Base-by-base conservation (phyloP, 352 stramenopile genomes). In the Globisporangium carolinianum region DNA sequence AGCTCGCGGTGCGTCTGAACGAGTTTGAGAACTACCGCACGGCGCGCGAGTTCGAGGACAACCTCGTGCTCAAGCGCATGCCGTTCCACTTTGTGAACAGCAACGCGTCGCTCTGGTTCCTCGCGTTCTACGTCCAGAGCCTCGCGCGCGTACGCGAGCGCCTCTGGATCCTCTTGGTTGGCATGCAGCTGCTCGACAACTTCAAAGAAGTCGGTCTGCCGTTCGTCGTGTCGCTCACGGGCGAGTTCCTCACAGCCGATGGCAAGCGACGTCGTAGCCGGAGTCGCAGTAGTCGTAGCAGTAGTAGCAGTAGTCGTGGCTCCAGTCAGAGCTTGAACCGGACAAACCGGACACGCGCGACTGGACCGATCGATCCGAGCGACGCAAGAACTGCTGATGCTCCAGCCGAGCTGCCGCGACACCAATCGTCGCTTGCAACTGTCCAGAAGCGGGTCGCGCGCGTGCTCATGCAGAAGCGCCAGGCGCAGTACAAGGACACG, bases 1-100 rank as follows among this genome's bases (percentile, higher is more conserved):
- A 73, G n/a, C 66, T 86, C 15, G 78, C 78, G 0, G 65, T 67
- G 15, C 72, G 69, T n/a, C 74, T 89, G n/a, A 89, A 80, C 24
- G 69, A 83, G 18, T 83, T 83, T 53, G 78, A 89, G 49, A 89
- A 89, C 63, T 89, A 89, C 53, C 78, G 78, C 53, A 89, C 78
- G 5, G 67, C 68, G 6, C 67, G 69, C 51, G 78, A 86, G 62
- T 79, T 83, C 53, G 78, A 89, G 39, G 76, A 83, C 17, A 76
- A 89, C 38, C 63, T 89, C n/a, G 75, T 89, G 45, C 68, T 79
- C 18, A 89, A 89, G 58, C 68, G 78, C 15, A 89, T 89, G 75
- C 78, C 78, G 38, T 89, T 89, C 61, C 75, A 89, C 61, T 80
- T 89, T 39, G 73, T 89, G 42, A 89, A 89, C 64, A 83, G 72